Evolutionary conservation across 768 basidiomycete species (phyloP).

Genomic region (Fomitopsis serialis): DNA sequence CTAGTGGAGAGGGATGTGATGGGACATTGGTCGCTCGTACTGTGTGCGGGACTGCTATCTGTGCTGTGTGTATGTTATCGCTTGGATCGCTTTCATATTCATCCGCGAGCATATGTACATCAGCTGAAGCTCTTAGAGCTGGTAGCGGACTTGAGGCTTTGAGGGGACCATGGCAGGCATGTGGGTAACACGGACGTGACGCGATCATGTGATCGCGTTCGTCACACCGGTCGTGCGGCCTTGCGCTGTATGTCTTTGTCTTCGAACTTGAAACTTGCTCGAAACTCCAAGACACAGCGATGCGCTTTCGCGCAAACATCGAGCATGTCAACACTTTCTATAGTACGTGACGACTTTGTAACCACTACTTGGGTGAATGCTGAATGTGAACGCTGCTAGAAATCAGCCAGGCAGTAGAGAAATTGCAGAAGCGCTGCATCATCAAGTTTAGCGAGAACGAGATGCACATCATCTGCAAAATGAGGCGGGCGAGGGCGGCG

Average conservation of each 20-base stretch:
- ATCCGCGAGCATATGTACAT: not conserved
- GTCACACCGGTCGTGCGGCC: no score
- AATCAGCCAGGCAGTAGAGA: slow-evolving; percentile 78
- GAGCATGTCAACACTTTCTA: slow-evolving; percentile 51
- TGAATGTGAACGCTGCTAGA: slow-evolving; percentile 39
- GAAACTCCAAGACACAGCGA: slow-evolving; percentile 13
- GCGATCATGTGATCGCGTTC: no score
- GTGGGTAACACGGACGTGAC: no score
- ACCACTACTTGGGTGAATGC: not conserved
- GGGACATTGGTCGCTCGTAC: not conserved
- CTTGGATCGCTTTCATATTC: not conserved
- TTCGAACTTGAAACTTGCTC: not conserved
- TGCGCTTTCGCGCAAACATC: slow-evolving; percentile 61
- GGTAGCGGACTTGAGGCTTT: no score
- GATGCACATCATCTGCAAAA: slow-evolving; percentile 83
- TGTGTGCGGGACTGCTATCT: not conserved
- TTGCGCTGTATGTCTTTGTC: no score
- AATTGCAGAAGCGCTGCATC: slow-evolving; percentile 78
- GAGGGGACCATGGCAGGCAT: no score
- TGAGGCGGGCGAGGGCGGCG: slow-evolving; percentile 75
- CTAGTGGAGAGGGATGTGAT: not conserved
- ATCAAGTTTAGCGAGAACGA: slow-evolving; percentile 71
- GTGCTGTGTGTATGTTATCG: not conserved
- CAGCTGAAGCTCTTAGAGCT: no score
- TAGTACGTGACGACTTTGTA: slow-evolving; percentile 3